Conservation (phyloP, 495 filamentous ascomycete species). For the Trichoderma asperelloides region DNA sequence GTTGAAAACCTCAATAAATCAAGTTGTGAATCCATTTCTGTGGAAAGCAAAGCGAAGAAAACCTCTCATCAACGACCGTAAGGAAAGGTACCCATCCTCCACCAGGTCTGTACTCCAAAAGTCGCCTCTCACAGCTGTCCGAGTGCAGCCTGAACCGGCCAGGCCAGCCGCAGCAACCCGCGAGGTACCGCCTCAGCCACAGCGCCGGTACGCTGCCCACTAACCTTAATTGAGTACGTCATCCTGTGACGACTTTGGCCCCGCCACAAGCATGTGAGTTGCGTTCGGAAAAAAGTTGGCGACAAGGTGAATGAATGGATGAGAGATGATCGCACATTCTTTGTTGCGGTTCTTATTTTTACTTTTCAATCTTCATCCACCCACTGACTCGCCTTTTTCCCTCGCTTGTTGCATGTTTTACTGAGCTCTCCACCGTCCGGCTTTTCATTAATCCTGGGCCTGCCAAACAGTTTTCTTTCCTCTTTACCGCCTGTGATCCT, state of each 20-base stretch:
- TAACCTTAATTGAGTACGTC: not conserved
- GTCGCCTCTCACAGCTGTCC: not conserved
- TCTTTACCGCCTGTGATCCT: no score
- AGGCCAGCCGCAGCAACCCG: not conserved
- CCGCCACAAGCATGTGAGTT: not conserved
- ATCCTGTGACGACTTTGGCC: not conserved
- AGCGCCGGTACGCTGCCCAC: not conserved
- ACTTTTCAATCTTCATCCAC: no score
- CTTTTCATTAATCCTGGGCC: no score
- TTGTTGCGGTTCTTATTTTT: no score
- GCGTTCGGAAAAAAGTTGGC: no score
- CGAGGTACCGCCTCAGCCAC: not conserved
- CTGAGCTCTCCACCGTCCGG: no score
- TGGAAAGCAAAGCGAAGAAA: not conserved
- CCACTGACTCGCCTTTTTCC: no score
- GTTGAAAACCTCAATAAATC: not conserved
- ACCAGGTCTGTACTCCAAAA: no score
- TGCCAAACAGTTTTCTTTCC: no score
- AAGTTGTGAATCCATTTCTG: not conserved
- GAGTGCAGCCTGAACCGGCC: not conserved
- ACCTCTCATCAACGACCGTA: not conserved
- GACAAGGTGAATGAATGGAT: no score
- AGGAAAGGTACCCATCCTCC: not conserved
- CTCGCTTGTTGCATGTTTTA: no score
- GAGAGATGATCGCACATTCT: no score